Base-by-base conservation (phyloP, 2,329 filamentous ascomycete genomes). In the Teratosphaeriaceae sp. region DNA sequence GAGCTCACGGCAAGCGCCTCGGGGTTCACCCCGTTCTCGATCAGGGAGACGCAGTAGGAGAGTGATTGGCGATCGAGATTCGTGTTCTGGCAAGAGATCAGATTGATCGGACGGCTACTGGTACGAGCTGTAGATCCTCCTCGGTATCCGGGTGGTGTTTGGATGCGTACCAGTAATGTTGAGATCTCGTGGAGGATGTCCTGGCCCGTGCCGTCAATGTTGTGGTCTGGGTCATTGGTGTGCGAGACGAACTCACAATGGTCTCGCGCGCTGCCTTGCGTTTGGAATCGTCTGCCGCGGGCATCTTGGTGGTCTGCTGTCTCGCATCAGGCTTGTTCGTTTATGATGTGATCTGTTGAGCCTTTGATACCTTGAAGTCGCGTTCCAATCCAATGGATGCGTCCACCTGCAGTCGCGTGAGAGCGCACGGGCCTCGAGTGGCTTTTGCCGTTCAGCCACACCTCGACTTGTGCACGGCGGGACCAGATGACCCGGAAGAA, bases 11-110 rank as follows among this genome's bases (percentile, higher is more conserved):
- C 89, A 23, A 98, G 72, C 1, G 90, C 92, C 64, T 97, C 90
- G 0, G 92, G 92, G 61, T 95, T 95, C 22, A 97, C 88, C 12
- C 92, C 92, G 60, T 95, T 95, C 67, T 98, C 92, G 55, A 98
- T 94, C 65, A 98, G 78, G 42, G 88, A 95, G 47, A 97, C 90
- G 66, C 92, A 98, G 50, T 96, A 86, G 2, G 89, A 95, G 15
- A 98, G 74, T 16, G 89, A 88, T 42, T 88, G 84, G 23, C 90
- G 82, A 65, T 96, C 89, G 35, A 98, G 80, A 51, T 94, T 80
- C 49, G 90, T 95, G 68, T 97, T 96, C 90, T 97, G 36, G 15
- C 8, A 22, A 11, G 15, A 27, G 2, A 36, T 36, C 8, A 33
- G 29, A 8, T 15, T 16, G 15, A 11, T n/a, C n/a, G 12, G 6